Evolutionary conservation across 1,139 yeast genomes (phyloP).

Genomic region (Pichia sorboxylosa): DNA sequence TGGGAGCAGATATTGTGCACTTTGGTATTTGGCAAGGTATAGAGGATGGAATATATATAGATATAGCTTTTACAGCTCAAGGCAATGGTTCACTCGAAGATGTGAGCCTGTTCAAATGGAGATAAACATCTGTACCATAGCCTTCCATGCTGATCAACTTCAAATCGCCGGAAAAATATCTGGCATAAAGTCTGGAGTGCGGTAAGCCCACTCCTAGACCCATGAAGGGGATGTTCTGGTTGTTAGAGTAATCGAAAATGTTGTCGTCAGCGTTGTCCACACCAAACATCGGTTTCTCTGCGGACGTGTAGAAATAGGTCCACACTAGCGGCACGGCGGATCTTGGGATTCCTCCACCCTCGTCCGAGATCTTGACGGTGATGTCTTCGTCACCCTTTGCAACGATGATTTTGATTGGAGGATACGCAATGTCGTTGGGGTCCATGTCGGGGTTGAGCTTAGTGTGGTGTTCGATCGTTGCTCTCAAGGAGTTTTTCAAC

Average conservation of each 20-base stretch:
- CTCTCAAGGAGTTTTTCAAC: conserved; percentile 70
- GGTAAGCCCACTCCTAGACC: conserved; percentile 92
- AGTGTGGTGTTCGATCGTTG: conserved; percentile 66
- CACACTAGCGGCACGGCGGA: conserved; percentile 77
- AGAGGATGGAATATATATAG: too few species aligned
- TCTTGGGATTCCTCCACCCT: conserved; percentile 89
- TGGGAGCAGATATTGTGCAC: too few species aligned
- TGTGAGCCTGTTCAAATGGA: conserved; percentile 59
- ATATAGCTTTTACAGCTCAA: too few species aligned
- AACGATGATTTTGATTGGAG: conserved; percentile 77
- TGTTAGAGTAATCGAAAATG: conserved; percentile 25
- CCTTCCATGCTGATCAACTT: conserved; percentile 87
- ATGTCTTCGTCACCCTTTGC: conserved; percentile 90
- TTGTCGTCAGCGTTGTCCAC: conserved; percentile 16
- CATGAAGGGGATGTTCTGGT: conserved; percentile 88
- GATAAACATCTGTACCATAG: conserved; percentile 84
- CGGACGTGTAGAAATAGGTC: conserved; percentile 88
- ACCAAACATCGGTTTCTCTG: conserved; percentile 57
- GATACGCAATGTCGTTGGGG: conserved; percentile 58
- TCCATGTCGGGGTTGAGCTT: conserved; percentile 38
- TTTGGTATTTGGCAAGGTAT: too few species aligned
- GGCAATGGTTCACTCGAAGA: conserved; percentile 35
- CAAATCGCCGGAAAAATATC: conserved; percentile 86
- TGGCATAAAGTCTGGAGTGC: conserved; percentile 71
- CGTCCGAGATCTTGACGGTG: conserved; percentile 86